phyloP scores from a whole-genome alignment of 2,329 filamentous ascomycete species.

The Trematosphaeria pertusa region DNA sequence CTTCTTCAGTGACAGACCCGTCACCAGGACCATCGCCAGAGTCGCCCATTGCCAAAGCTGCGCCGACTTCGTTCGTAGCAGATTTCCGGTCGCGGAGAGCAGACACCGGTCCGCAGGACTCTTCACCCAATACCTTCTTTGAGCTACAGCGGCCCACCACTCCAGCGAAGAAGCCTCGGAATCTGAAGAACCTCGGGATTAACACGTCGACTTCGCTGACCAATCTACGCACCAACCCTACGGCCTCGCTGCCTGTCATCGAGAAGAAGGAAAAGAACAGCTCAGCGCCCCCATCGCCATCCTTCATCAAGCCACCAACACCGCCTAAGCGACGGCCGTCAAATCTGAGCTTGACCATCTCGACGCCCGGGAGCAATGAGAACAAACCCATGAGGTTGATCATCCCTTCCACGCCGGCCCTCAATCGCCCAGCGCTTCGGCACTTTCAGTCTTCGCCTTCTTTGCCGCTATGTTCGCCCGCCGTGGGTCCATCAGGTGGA shows the following conservation, averaged over 20 bases:
- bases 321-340: slow-evolving; percentile 75
- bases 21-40: slow-evolving; percentile 91
- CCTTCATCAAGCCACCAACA: slow-evolving; percentile 81
- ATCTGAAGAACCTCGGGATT: slow-evolving; percentile 84
- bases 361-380: slow-evolving; percentile 67
- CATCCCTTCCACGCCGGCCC: slow-evolving; percentile 65
- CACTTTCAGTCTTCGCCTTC: slow-evolving; percentile 70
- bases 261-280: slow-evolving; percentile 54
- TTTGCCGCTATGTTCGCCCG: slow-evolving; percentile 62
- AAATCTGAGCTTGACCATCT: slow-evolving; percentile 74
- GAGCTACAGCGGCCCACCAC: slow-evolving; percentile 57
- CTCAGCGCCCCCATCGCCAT: slow-evolving; percentile 74
- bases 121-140: slow-evolving; percentile 58
- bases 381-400: slow-evolving; percentile 63
- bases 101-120: slow-evolving; percentile 52
- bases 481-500: slow-evolving; percentile 56
- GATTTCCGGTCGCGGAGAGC: slow-evolving; percentile 54
- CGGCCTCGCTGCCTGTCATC: slow-evolving; percentile 60
- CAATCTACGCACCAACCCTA: slow-evolving; percentile 52
- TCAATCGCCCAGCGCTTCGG: slow-evolving; percentile 59
- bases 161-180: slow-evolving; percentile 73
- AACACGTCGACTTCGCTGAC: slow-evolving; percentile 64
- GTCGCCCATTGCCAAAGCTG: slow-evolving; percentile 78
- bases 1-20: slow-evolving; percentile 85
- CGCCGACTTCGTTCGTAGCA: slow-evolving; percentile 72